These are phyloP conservation scores for Alloteropsis angusta DNA, from an alignment of 202 grass and related monocot species.

Conservation along the genomic window DNA sequence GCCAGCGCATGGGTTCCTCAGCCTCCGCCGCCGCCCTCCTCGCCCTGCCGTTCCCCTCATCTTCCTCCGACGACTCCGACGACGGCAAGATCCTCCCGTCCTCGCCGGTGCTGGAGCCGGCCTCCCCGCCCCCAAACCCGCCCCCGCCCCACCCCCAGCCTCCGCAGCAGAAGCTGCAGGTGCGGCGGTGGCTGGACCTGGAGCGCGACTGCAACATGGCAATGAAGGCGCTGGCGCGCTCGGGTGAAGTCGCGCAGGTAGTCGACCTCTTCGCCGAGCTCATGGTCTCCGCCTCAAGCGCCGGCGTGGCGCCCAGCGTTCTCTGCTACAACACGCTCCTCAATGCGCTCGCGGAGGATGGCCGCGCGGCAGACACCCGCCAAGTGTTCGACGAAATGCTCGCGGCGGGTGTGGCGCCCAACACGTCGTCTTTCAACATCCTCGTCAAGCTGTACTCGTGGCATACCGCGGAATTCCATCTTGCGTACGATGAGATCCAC, in stretches of 20 bases:
- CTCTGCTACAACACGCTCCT: constrained; percentile 72
- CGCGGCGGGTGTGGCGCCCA: constrained; percentile 21
- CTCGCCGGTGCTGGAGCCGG: background rate
- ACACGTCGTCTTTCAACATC: constrained; percentile 53
- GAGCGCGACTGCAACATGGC: constrained; percentile 52
- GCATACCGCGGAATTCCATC: constrained; percentile 33
- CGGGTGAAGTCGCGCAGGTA: constrained; percentile 39
- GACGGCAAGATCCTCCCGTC: background rate
- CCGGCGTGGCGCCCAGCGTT: constrained; percentile 21
- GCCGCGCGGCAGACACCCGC: constrained; percentile 24
- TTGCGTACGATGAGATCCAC: constrained; percentile 19
- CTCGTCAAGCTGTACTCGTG: constrained; percentile 53
- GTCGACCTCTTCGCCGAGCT: constrained; percentile 48
- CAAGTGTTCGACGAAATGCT: constrained; percentile 41
- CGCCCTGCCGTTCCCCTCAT: background rate
- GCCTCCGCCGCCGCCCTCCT: constrained; percentile 15
- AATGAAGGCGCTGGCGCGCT: constrained; percentile 46
- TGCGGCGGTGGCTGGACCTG: background rate
- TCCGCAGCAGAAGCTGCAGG: background rate
- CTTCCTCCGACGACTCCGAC: constrained; percentile 23
- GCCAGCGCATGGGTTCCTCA: constrained; percentile 29
- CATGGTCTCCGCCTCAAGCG: background rate
- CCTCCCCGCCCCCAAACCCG: background rate
- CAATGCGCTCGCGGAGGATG: constrained; percentile 44
- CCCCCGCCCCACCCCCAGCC: background rate